These are phyloP conservation scores for Neobulgaria alba DNA, from an alignment of 2,329 filamentous ascomycete genomes.

Conservation along the genomic window DNA sequence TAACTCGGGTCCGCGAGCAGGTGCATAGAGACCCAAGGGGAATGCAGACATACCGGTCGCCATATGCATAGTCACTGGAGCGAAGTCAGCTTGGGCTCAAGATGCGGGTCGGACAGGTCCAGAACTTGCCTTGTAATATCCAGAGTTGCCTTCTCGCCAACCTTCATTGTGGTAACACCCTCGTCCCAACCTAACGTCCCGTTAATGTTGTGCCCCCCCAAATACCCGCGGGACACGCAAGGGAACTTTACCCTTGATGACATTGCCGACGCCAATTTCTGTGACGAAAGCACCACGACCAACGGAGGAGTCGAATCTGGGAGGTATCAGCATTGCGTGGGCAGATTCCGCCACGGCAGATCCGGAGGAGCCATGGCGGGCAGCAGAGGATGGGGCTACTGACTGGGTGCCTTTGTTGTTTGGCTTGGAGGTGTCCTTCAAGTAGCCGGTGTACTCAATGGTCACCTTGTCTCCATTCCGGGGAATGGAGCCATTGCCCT, in stretches of 20 bases:
- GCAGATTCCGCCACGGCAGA: no score
- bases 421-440: conserved; percentile 57
- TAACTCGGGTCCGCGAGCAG: no score
- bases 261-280: conserved; percentile 69
- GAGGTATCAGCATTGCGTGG: no score
- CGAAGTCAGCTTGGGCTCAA: conserved; percentile 16
- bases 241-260: conserved; percentile 67
- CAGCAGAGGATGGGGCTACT: no score
- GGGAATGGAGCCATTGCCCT: conserved; percentile 57
- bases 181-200: conserved; percentile 71
- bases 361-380: no score
- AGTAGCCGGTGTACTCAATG: conserved; percentile 87
- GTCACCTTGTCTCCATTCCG: conserved; percentile 61
- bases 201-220: conserved; percentile 1
- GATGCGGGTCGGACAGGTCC: no score
- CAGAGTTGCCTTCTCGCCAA: conserved; percentile 83
- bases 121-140: conserved; percentile 65
- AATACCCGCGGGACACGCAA: conserved; percentile 4
- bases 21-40: no score
- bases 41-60: conserved; percentile 42
- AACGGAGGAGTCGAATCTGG: conserved; percentile 85
- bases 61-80: conserved; percentile 56
- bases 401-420: conserved; percentile 66
- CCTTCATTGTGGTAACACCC: conserved; percentile 75
- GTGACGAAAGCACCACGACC: conserved; percentile 68